phyloP scores from a whole-genome alignment of 306 rosid genomes.

The Alnus rubra region DNA sequence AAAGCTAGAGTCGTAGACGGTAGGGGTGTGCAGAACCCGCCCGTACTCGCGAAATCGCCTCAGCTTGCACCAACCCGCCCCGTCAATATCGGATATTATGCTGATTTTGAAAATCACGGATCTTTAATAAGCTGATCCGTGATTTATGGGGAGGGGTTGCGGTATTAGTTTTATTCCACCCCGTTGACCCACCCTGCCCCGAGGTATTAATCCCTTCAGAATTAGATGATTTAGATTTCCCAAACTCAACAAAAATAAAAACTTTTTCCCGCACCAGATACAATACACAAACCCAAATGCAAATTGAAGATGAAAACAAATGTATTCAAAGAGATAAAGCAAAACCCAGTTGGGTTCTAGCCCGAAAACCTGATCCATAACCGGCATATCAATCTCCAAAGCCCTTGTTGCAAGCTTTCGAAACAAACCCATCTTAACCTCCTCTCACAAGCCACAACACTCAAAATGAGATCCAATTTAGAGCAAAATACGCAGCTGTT shows the following conservation, averaged over 20 bases:
- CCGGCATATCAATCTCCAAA: constrained; percentile 56
- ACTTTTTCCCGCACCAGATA: neutral
- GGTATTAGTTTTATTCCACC: no score
- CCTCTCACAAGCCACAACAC: constrained; percentile 23
- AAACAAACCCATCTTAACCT: constrained; percentile 47
- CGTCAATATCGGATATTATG: no score
- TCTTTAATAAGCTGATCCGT: no score
- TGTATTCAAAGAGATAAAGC: neutral
- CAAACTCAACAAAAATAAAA: neutral
- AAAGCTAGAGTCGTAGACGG: constrained; percentile 48
- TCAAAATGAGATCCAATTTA: constrained; percentile 6
- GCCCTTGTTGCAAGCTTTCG: constrained; percentile 58
- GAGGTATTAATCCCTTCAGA: no score
- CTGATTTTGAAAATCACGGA: no score
- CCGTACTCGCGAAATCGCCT: no score
- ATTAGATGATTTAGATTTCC: no score
- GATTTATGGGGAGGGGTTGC: no score
- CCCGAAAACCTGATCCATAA: constrained; percentile 54
- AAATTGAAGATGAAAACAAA: constrained; percentile 24
- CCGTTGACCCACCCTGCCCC: no score
- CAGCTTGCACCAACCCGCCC: no score
- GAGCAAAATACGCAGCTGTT: neutral
- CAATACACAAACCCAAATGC: neutral
- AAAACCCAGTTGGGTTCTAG: constrained; percentile 16
- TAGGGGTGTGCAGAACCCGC: no score